A percentile compares a stretch with the other conserved stretches of the same genome.
Evolutionary conservation across 75 land plant species (phyloP).

Genomic region (Selaginella moellendorffii): DNA sequence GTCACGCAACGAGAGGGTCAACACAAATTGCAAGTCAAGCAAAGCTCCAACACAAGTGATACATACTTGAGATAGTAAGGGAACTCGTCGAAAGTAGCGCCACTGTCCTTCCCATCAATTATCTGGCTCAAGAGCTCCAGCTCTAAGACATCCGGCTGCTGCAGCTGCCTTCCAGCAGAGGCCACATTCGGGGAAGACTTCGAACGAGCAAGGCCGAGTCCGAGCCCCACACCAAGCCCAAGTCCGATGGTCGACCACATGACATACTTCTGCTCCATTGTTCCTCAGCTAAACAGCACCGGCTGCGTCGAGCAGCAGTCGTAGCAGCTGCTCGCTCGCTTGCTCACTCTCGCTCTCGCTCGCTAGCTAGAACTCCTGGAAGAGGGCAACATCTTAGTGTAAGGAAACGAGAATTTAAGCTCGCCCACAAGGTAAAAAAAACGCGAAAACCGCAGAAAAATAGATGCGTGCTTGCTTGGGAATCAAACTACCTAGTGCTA

Average conservation of each 20-base stretch:
- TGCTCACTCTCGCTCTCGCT: too few relatives aligned
- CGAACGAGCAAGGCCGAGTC: constrained; percentile 43
- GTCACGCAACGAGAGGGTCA: background rate
- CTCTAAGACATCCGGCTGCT: constrained; percentile 28
- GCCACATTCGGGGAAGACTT: constrained; percentile 21
- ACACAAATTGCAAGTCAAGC: too few relatives aligned
- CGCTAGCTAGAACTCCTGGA: too few relatives aligned
- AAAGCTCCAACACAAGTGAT: too few relatives aligned
- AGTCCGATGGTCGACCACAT: constrained; percentile 52
- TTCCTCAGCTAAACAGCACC: too few relatives aligned
- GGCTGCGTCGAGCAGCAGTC: too few relatives aligned
- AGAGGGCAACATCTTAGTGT: background rate
- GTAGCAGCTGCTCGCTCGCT: too few relatives aligned
- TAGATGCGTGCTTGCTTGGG: background rate
- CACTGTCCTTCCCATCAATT: constrained; percentile 41
- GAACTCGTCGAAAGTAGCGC: constrained; percentile 55
- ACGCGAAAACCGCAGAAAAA: background rate
- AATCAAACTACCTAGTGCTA: background rate
- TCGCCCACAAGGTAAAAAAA: background rate
- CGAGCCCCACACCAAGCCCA: constrained; percentile 71
- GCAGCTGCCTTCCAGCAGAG: background rate
- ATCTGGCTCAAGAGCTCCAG: constrained; percentile 38
- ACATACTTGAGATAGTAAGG: constrained; percentile 71
- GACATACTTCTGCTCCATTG: constrained; percentile 45
- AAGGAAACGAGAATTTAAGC: background rate